phyloP scores from a whole-genome alignment of 1,284 basidiomycete genomes.

The Mixia osmundae region DNA sequence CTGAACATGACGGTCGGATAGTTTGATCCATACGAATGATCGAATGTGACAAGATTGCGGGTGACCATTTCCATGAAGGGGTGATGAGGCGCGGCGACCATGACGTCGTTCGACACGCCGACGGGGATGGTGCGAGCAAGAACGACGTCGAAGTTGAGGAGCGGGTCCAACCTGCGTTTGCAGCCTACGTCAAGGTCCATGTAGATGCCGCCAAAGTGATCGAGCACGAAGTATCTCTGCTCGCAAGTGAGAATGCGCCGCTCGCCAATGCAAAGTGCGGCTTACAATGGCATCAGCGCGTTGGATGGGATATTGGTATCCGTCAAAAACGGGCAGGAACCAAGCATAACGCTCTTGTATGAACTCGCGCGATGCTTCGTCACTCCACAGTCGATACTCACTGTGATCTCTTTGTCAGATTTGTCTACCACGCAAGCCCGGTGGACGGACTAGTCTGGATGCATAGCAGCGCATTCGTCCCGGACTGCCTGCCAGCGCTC shows the following conservation, averaged over 20 bases:
- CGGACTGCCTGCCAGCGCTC: slow-evolving; percentile 42
- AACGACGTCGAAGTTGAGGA: slow-evolving; percentile 28
- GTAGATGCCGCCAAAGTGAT: slow-evolving; percentile 87
- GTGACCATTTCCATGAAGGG: slow-evolving; percentile 83
- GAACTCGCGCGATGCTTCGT: slow-evolving; percentile 67
- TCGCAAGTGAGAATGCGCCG: too few species aligned
- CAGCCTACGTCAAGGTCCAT: slow-evolving; percentile 82
- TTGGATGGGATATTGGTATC: slow-evolving; percentile 80
- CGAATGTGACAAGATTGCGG: slow-evolving; percentile 64
- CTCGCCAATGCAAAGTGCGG: too few species aligned
- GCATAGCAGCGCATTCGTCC: slow-evolving; percentile 21
- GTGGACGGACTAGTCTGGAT: slow-evolving; percentile 25
- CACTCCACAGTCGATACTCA: slow-evolving; percentile 94
- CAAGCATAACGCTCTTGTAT: slow-evolving; percentile 65
- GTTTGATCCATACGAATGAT: slow-evolving; percentile 60
- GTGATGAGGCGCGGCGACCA: slow-evolving; percentile 62
- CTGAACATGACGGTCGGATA: slow-evolving; percentile 99
- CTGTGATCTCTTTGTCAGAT: background rate
- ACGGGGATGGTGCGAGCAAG: slow-evolving; percentile 89
- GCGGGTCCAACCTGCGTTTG: slow-evolving; percentile 2
- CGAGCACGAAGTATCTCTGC: slow-evolving; percentile 91
- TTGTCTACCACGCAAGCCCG: background rate
- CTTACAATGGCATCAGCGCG: slow-evolving; percentile 82
- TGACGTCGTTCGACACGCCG: slow-evolving; percentile 89
- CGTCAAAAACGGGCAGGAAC: slow-evolving; percentile 80